Evolutionary conservation across 345 rosid genomes (phyloP).

Genomic region (Trapa bicornis): DNA sequence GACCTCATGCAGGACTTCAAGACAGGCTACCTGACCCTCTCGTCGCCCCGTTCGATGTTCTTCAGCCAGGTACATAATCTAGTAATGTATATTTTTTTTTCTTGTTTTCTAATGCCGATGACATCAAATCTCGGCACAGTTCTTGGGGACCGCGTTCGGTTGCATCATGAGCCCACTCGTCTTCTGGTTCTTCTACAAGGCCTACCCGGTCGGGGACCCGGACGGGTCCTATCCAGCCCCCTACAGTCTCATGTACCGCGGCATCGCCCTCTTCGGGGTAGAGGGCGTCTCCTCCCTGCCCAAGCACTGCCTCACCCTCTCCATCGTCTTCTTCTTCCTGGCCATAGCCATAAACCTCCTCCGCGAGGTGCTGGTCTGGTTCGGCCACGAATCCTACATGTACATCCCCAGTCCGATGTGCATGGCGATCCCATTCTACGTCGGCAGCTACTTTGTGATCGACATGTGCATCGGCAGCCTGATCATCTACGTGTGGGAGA

Average conservation of each 20-base stretch:
- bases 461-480: slow-evolving; percentile 89
- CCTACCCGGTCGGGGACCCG: slow-evolving; percentile 64
- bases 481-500: slow-evolving; percentile 59
- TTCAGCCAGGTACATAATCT: slow-evolving; percentile 37
- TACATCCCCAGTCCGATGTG: slow-evolving; percentile 88
- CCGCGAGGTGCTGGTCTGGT: slow-evolving; percentile 15
- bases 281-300: slow-evolving; percentile 63
- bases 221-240: slow-evolving; percentile 65
- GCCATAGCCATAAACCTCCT: slow-evolving; percentile 37
- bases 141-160: slow-evolving; percentile 57
- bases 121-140: too few relatives aligned
- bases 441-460: slow-evolving; percentile 69
- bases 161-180: slow-evolving; percentile 56
- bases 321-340: slow-evolving; percentile 35
- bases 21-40: slow-evolving; percentile 76
- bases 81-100: too few relatives aligned
- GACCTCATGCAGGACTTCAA: slow-evolving; percentile 90
- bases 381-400: slow-evolving; percentile 23
- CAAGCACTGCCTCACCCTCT: slow-evolving; percentile 43
- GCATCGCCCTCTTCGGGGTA: slow-evolving; percentile 66
- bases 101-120: too few relatives aligned
- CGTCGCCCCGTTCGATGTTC: slow-evolving; percentile 91
- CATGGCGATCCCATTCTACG: slow-evolving; percentile 86
- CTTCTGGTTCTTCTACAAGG: slow-evolving; percentile 74
- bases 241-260: slow-evolving; percentile 52